phyloP scores from a whole-genome alignment of 1,139 yeast genomes.

The Hanseniaspora gamundiae region DNA sequence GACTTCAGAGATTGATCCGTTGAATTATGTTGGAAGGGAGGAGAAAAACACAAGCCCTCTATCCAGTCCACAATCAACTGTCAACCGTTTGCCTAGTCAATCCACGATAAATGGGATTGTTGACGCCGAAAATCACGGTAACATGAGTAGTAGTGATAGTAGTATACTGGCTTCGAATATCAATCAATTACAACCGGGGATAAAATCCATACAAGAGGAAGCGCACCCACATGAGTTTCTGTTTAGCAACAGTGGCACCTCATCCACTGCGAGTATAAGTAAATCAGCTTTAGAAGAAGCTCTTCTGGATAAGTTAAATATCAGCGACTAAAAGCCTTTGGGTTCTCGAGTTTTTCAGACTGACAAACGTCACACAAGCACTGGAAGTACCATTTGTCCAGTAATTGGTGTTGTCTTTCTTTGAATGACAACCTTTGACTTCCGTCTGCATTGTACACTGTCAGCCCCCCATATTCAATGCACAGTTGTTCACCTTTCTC shows the following conservation, averaged over 20 bases:
- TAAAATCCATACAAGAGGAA: too few species aligned
- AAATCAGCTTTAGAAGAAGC: conserved; percentile 38
- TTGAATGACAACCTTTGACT: conserved; percentile 22
- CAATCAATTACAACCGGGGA: too few species aligned
- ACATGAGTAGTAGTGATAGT: too few species aligned
- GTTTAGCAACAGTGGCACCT: conserved; percentile 8
- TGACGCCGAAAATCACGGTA: too few species aligned
- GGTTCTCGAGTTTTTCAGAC: conserved; percentile 14
- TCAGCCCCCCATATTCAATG: conserved; percentile 49
- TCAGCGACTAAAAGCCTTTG: background rate
- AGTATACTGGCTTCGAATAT: too few species aligned
- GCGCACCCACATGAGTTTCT: too few species aligned
- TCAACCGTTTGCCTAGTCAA: too few species aligned
- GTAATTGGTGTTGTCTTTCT: conserved; percentile 33
- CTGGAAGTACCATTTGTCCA: conserved; percentile 48
- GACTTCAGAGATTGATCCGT: too few species aligned
- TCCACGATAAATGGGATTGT: too few species aligned
- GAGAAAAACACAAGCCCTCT: too few species aligned
- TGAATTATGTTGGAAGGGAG: too few species aligned
- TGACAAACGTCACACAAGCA: conserved; percentile 43
- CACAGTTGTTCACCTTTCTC: conserved; percentile 40
- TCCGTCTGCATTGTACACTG: conserved; percentile 14
- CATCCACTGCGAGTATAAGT: conserved; percentile 28
- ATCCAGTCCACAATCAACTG: too few species aligned
- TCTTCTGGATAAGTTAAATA: conserved; percentile 23